Percentiles rank a stretch among this genome's conserved stretches.
These are phyloP conservation scores for Cryptococcus floricola DNA, from an alignment of 1,284 basidiomycete genomes.

Conservation along the genomic window DNA sequence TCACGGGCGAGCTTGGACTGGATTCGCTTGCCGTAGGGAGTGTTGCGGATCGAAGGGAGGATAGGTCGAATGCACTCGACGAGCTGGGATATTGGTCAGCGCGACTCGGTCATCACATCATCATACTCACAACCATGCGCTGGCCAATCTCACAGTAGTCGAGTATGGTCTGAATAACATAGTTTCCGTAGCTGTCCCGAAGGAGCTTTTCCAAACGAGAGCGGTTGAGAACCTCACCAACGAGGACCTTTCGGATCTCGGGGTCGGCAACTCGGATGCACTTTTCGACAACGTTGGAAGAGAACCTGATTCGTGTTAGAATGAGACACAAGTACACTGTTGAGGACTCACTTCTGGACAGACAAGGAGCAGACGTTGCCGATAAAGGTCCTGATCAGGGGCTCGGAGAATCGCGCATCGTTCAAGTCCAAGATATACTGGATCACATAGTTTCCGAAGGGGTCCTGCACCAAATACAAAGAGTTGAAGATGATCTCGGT, in stretches of 20 bases:
- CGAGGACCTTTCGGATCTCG: constrained; percentile 85
- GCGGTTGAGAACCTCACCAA: constrained; percentile 92
- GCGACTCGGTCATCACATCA: neutral
- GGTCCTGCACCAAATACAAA: constrained; percentile 95
- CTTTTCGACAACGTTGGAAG: constrained; percentile 53
- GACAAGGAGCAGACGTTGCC: constrained; percentile 97
- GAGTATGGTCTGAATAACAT: constrained; percentile 89
- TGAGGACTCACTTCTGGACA: constrained; percentile 97
- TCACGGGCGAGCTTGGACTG: constrained; percentile 95
- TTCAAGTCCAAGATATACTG: constrained; percentile 97
- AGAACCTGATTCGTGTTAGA: constrained; percentile 25
- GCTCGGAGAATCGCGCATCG: constrained; percentile 96
- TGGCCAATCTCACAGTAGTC: constrained; percentile 90
- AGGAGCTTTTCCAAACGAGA: constrained; percentile 92
- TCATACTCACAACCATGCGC: constrained; percentile 58
- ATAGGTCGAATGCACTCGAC: constrained; percentile 97
- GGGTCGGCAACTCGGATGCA: constrained; percentile 98
- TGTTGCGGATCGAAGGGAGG: constrained; percentile 90
- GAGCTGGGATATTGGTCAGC: constrained; percentile 51
- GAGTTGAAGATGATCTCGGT: constrained; percentile 99
- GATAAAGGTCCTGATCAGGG: constrained; percentile 92
- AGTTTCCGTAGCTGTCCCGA: constrained; percentile 90
- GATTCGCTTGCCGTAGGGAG: constrained; percentile 95
- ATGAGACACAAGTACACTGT: constrained; percentile 54
- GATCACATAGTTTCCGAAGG: constrained; percentile 65